Percentiles rank a stretch among this genome's conserved stretches.
phyloP scores from a whole-genome alignment of 331 rosid genomes.

The Quercus tomentella region DNA sequence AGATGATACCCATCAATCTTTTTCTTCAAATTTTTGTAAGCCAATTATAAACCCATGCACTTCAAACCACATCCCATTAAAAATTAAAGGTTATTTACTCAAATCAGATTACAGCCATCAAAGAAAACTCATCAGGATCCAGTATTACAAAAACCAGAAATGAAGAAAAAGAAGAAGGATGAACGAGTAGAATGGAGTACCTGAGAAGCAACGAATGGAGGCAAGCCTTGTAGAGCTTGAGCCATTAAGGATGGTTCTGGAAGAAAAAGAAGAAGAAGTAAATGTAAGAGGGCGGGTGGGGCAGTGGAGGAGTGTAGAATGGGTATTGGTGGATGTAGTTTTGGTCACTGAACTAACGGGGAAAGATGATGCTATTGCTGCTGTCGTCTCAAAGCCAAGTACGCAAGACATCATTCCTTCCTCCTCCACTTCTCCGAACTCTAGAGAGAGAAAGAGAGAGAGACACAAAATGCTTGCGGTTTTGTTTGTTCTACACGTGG shows the following conservation, averaged over 20 bases:
- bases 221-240: slow-evolving; percentile 26
- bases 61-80: not conserved
- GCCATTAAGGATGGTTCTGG: slow-evolving; percentile 17
- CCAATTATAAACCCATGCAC: not conserved
- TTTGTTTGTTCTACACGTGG: too few relatives aligned
- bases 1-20: not conserved
- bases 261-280: slow-evolving; percentile 1
- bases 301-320: slow-evolving; percentile 9
- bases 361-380: not conserved
- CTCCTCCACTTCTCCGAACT: not conserved
- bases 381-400: slow-evolving; percentile 12
- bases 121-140: not conserved
- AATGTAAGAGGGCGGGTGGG: slow-evolving; percentile 19
- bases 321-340: not conserved
- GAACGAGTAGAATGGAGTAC: slow-evolving; percentile 21
- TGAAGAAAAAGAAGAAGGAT: not conserved
- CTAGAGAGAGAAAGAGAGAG: not conserved
- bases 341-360: slow-evolving; percentile 4
- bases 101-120: not conserved
- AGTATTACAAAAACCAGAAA: not conserved
- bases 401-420: slow-evolving; percentile 22
- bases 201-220: slow-evolving; percentile 65
- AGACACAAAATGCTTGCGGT: not conserved
- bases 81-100: not conserved
- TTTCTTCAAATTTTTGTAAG: not conserved